Conservation (phyloP, 805 yeast species). For the Suhomyces sp. region DNA sequence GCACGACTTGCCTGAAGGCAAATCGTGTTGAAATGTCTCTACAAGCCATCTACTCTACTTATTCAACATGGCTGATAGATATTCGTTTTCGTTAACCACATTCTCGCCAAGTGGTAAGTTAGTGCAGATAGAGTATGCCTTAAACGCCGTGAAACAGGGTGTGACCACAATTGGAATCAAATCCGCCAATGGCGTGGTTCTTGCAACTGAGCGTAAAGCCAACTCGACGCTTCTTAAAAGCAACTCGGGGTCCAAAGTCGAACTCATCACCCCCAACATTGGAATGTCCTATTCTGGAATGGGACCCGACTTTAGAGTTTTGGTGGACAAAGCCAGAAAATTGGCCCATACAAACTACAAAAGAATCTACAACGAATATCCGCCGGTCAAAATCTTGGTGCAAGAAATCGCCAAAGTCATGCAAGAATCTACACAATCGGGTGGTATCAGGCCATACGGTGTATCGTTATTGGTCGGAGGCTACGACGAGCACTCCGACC, state of each 20-base stretch:
- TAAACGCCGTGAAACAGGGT: constrained; percentile 96
- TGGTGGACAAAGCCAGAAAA: constrained; percentile 91
- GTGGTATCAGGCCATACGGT: constrained; percentile 99
- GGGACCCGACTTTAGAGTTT: constrained; percentile 98
- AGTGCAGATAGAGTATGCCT: constrained; percentile 96
- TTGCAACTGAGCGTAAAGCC: constrained; percentile 94
- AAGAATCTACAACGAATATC: constrained; percentile 92
- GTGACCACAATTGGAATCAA: constrained; percentile 92
- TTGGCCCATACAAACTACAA: constrained; percentile 91
- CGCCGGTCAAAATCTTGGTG: constrained; percentile 91
- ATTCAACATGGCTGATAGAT: constrained; percentile 86
- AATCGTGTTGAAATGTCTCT: constrained; percentile 2
- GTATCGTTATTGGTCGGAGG: constrained; percentile 94
- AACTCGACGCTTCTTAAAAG: constrained; percentile 72
- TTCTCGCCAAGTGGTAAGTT: constrained; percentile 98
- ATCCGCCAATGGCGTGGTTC: constrained; percentile 92
- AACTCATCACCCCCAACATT: constrained; percentile 85
- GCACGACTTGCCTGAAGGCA: constrained; percentile 8
- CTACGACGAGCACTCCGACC: constrained; percentile 69
- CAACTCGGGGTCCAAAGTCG: constrained; percentile 75
- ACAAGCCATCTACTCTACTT: neutral
- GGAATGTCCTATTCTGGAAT: constrained; percentile 97
- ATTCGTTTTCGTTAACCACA: constrained; percentile 94
- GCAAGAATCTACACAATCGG: constrained; percentile 98
- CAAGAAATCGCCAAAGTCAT: constrained; percentile 93